These are phyloP conservation scores for Rhizoctonia solani DNA, from an alignment of 1,284 basidiomycete species.

Conservation along the genomic window DNA sequence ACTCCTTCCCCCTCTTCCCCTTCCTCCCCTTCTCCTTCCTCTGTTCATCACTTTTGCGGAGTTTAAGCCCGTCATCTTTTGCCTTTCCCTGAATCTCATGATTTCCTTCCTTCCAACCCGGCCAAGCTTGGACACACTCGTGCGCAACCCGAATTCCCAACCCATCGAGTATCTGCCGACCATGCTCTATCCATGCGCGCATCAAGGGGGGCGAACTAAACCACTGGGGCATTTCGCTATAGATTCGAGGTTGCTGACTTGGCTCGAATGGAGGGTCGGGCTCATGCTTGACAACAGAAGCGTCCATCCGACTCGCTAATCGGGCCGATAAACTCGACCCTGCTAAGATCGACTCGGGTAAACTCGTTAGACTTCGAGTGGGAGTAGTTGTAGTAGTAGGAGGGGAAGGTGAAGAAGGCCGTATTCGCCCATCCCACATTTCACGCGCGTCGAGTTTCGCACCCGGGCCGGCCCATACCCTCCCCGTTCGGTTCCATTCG, in stretches of 20 bases:
- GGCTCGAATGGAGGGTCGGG: slow-evolving; percentile 12
- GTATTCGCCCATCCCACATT: slow-evolving; percentile 27
- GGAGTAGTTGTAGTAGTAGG: background rate
- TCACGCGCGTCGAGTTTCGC: slow-evolving; percentile 6
- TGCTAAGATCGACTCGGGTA: too few relatives aligned
- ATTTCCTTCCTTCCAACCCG: slow-evolving; percentile 16
- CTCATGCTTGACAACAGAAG: background rate
- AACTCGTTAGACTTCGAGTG: background rate
- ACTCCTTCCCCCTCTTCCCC: too few relatives aligned
- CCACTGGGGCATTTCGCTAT: background rate
- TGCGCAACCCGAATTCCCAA: slow-evolving; percentile 7
- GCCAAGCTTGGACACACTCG: slow-evolving; percentile 15
- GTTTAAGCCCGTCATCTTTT: background rate
- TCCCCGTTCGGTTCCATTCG: slow-evolving; percentile 1
- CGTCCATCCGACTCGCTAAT: too few relatives aligned
- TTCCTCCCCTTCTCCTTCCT: background rate
- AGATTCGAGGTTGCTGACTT: background rate
- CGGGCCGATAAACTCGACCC: too few relatives aligned
- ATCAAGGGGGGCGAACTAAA: slow-evolving; percentile 10
- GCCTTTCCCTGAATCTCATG: background rate
- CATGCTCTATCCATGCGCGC: slow-evolving; percentile 10
- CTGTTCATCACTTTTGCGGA: background rate
- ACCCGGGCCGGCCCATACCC: slow-evolving; percentile 19
- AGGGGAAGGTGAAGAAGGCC: background rate
- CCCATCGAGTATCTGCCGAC: background rate